Conservation (phyloP, 768 basidiomycete genomes). For the Termitomyces titanicus region DNA sequence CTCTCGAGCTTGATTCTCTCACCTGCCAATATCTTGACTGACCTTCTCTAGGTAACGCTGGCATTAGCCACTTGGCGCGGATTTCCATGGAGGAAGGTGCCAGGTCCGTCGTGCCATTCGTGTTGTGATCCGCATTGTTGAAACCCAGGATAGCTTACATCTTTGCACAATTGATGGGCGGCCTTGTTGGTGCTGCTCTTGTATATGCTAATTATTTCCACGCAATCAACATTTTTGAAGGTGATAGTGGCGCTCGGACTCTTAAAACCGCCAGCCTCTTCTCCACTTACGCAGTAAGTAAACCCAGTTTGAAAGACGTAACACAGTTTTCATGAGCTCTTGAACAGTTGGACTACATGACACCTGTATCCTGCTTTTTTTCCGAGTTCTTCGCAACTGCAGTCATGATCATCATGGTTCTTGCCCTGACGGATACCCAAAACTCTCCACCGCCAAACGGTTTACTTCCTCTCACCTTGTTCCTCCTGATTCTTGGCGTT, state of each 20-base stretch:
- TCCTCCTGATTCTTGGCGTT: slow-evolving; percentile 56
- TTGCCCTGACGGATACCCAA: slow-evolving; percentile 48
- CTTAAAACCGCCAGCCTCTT: slow-evolving; percentile 55
- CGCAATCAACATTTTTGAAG: slow-evolving; percentile 63
- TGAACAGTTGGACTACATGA: slow-evolving; percentile 26
- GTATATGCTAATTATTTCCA: slow-evolving; percentile 67
- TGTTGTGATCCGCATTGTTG: not conserved
- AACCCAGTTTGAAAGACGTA: not conserved
- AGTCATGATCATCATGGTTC: slow-evolving; percentile 52
- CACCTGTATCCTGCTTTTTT: slow-evolving; percentile 37
- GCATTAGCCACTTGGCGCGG: slow-evolving; percentile 58
- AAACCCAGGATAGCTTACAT: slow-evolving; percentile 37
- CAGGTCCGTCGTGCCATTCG: slow-evolving; percentile 25
- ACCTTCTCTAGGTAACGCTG: slow-evolving; percentile 48
- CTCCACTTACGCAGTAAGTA: slow-evolving; percentile 55
- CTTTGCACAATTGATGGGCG: slow-evolving; percentile 61
- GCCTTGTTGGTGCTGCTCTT: slow-evolving; percentile 52
- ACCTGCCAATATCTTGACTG: not conserved
- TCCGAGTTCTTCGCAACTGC: slow-evolving; percentile 59
- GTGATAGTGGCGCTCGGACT: slow-evolving; percentile 48
- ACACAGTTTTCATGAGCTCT: not conserved
- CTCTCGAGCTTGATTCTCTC: not conserved
- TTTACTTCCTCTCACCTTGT: slow-evolving; percentile 53
- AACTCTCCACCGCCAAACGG: slow-evolving; percentile 48
- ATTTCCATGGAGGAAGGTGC: slow-evolving; percentile 73